These are phyloP conservation scores for Lagerstroemia speciosa DNA, from an alignment of 345 rosid genomes.

Conservation along the genomic window DNA sequence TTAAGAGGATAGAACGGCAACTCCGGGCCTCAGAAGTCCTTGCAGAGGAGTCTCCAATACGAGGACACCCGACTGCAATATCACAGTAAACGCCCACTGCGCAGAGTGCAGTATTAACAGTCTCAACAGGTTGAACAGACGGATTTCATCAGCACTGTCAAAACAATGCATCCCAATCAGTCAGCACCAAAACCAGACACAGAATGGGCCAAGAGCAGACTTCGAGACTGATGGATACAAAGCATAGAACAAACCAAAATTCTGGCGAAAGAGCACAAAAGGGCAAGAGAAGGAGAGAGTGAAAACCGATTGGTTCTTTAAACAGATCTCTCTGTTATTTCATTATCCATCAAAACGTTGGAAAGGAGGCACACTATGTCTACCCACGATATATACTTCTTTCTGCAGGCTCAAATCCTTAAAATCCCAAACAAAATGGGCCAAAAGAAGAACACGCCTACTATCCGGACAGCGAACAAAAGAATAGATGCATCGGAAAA, in stretches of 20 bases:
- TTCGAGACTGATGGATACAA: background rate
- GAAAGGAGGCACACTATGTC: conserved; percentile 17
- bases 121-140: too few relatives aligned
- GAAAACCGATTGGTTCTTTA: background rate
- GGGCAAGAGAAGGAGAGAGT: background rate
- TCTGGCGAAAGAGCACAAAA: background rate
- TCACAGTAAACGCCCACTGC: too few relatives aligned
- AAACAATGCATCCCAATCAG: too few relatives aligned
- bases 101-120: too few relatives aligned
- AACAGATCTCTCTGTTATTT: conserved; percentile 12
- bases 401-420: conserved; percentile 7
- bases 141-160: too few relatives aligned
- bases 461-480: conserved; percentile 7
- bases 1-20: too few relatives aligned
- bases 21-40: too few relatives aligned
- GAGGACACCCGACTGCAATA: too few relatives aligned
- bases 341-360: conserved; percentile 22
- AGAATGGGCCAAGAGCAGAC: background rate
- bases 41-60: too few relatives aligned
- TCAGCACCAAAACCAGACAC: too few relatives aligned
- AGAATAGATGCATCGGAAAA: background rate
- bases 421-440: conserved; percentile 21
- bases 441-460: conserved; percentile 25
- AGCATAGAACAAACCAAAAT: background rate
- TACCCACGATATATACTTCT: background rate